phyloP scores from a whole-genome alignment of 2,329 filamentous ascomycete species.

The Lasiodiplodia citricola region DNA sequence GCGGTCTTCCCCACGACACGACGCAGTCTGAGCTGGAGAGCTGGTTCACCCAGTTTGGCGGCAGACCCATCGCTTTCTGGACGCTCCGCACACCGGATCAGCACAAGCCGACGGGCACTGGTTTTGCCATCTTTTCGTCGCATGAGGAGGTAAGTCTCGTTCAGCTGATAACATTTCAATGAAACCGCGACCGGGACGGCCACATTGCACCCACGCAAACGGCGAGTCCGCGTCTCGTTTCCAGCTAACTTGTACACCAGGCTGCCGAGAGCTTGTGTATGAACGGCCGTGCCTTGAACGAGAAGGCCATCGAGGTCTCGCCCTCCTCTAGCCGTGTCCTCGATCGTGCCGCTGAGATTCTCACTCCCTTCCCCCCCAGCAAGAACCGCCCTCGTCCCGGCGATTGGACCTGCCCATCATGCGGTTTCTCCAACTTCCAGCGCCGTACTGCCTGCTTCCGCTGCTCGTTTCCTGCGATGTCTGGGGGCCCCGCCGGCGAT shows the following conservation, averaged over 20 bases:
- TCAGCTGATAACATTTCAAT: slow-evolving; percentile 5
- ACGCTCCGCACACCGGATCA: slow-evolving; percentile 96
- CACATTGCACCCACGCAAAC: background rate
- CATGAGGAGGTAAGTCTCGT: slow-evolving; percentile 90
- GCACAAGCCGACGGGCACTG: slow-evolving; percentile 98
- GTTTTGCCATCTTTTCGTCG: slow-evolving; percentile 97
- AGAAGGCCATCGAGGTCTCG: slow-evolving; percentile 98
- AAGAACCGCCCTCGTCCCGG: slow-evolving; percentile 97
- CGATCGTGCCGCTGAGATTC: slow-evolving; percentile 91
- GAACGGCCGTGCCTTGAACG: slow-evolving; percentile 97
- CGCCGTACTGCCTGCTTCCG: slow-evolving; percentile 98
- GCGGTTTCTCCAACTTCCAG: slow-evolving; percentile 99
- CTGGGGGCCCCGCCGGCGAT: slow-evolving; percentile 73
- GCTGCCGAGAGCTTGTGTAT: slow-evolving; percentile 98
- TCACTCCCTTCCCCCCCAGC: slow-evolving; percentile 96
- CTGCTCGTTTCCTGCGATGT: slow-evolving; percentile 97
- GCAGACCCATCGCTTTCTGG: slow-evolving; percentile 98
- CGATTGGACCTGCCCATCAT: slow-evolving; percentile 99
- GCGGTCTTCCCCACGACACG: slow-evolving; percentile 94
- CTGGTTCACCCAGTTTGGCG: slow-evolving; percentile 99
- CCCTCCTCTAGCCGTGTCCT: slow-evolving; percentile 96
- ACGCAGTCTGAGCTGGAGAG: slow-evolving; percentile 98
- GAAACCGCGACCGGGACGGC: slow-evolving; percentile 4
- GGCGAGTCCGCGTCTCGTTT: background rate
- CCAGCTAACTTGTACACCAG: slow-evolving; percentile 53